Percentiles rank a stretch among this genome's conserved stretches.
Evolutionary conservation across 441 rosid species (phyloP).

Genomic region (Isatis lusitanica): DNA sequence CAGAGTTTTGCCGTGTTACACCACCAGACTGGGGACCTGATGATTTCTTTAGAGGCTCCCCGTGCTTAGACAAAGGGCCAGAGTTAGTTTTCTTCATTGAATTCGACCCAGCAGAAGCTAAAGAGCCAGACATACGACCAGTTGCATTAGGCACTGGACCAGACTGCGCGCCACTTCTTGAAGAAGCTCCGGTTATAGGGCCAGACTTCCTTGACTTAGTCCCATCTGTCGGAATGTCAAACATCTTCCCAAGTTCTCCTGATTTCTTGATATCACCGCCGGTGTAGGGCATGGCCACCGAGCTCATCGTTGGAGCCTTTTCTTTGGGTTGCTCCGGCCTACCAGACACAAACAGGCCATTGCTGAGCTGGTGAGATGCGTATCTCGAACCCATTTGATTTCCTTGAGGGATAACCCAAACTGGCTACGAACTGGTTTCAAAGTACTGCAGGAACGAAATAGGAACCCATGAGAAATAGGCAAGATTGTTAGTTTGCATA

Average conservation of each 20-base stretch:
- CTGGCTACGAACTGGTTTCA: slow-evolving; percentile 5
- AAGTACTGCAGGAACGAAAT: slow-evolving; percentile 18
- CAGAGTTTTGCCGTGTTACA: slow-evolving; percentile 85
- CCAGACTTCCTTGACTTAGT: slow-evolving; percentile 95
- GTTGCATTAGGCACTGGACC: slow-evolving; percentile 79
- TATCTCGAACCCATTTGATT: slow-evolving; percentile 85
- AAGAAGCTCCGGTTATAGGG: slow-evolving; percentile 71
- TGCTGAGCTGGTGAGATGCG: slow-evolving; percentile 96
- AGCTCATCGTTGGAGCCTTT: slow-evolving; percentile 86
- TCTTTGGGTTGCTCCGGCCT: slow-evolving; percentile 95
- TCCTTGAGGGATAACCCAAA: slow-evolving; percentile 28
- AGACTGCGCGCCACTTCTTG: slow-evolving; percentile 82
- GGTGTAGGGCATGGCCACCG: slow-evolving; percentile 85
- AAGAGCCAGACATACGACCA: slow-evolving; percentile 69
- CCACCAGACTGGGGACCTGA: slow-evolving; percentile 95
- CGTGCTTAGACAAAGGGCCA: slow-evolving; percentile 85
- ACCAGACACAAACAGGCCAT: slow-evolving; percentile 96
- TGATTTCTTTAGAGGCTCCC: slow-evolving; percentile 83
- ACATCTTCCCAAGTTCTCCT: slow-evolving; percentile 96
- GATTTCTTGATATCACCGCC: slow-evolving; percentile 95
- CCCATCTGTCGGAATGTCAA: slow-evolving; percentile 82
- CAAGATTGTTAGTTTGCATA: neutral
- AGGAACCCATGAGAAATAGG: neutral
- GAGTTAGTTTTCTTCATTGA: slow-evolving; percentile 86
- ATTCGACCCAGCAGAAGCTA: slow-evolving; percentile 60